phyloP scores from a whole-genome alignment of 78 protist species.

The Corallochytrium limacisporum region DNA sequence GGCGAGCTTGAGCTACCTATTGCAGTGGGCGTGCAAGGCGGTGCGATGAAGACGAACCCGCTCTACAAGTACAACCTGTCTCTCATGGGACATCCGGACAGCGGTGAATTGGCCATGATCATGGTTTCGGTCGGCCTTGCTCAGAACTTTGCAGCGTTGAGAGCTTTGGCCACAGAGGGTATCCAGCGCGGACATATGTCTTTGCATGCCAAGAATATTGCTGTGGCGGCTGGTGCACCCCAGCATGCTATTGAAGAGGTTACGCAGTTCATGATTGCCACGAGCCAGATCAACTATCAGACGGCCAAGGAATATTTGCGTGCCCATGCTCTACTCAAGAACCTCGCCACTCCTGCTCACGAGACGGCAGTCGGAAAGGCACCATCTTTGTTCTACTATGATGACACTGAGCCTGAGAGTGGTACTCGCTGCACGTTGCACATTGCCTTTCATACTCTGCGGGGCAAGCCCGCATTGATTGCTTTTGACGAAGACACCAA shows the following conservation, averaged over 20 bases:
- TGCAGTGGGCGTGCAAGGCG: slow-evolving; percentile 1
- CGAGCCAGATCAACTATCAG: background rate
- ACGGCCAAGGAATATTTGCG: background rate
- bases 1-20: slow-evolving; percentile 7
- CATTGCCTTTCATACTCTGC: too few species aligned
- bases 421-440: too few species aligned
- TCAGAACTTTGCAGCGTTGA: slow-evolving; percentile 24
- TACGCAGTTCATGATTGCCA: background rate
- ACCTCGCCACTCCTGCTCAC: too few species aligned
- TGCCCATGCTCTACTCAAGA: too few species aligned
- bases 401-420: too few species aligned
- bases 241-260: background rate
- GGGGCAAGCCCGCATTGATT: too few species aligned
- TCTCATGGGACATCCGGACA: background rate
- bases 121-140: slow-evolving; percentile 31
- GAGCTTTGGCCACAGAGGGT: slow-evolving; percentile 11
- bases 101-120: background rate
- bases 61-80: background rate
- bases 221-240: slow-evolving; percentile 7
- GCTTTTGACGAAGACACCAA: too few species aligned
- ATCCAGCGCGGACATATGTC: slow-evolving; percentile 33
- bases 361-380: too few species aligned
- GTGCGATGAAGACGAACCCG: background rate
- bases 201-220: slow-evolving; percentile 13
- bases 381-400: too few species aligned